These are phyloP conservation scores for Suillus placidus DNA, from an alignment of 768 basidiomycete genomes.

Conservation along the genomic window DNA sequence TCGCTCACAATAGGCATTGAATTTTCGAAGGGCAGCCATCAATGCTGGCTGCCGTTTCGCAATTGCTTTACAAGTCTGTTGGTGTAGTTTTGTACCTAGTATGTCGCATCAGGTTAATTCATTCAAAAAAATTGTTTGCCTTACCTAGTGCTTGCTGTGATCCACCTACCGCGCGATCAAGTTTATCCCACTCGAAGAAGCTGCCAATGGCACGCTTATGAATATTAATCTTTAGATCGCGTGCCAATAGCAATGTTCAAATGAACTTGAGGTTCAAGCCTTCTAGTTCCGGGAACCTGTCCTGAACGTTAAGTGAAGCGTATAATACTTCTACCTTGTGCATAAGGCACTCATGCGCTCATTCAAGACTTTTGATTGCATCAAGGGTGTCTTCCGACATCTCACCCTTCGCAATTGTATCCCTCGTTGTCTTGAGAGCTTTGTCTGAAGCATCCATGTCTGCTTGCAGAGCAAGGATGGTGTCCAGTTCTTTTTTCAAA, in stretches of 20 bases:
- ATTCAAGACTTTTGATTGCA: constrained; percentile 23
- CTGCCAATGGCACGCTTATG: constrained; percentile 4
- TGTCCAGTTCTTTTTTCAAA: constrained; percentile 37
- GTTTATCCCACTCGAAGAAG: constrained; percentile 40
- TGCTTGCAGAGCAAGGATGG: constrained; percentile 33
- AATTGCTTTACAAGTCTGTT: constrained; percentile 15
- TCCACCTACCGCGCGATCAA: constrained; percentile 39
- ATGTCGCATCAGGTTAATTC: too few relatives aligned
- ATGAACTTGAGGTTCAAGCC: constrained; percentile 20
- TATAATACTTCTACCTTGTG: constrained; percentile 36
- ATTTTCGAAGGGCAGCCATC: not conserved
- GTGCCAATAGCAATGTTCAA: constrained; percentile 11
- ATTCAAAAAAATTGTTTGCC: constrained; percentile 25
- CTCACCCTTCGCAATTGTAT: constrained; percentile 12
- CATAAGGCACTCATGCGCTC: constrained; percentile 17
- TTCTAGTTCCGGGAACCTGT: constrained; percentile 35
- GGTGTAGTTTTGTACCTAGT: constrained; percentile 29
- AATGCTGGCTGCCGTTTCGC: not conserved
- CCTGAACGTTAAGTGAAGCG: constrained; percentile 35
- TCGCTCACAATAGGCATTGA: constrained; percentile 1
- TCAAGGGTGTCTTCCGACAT: constrained; percentile 15
- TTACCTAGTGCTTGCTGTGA: constrained; percentile 35
- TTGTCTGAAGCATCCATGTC: constrained; percentile 29
- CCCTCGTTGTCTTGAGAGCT: constrained; percentile 19
- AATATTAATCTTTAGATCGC: constrained; percentile 17